Base-by-base conservation (phyloP, 805 yeast species). In the Ogataea parapolymorpha region DNA sequence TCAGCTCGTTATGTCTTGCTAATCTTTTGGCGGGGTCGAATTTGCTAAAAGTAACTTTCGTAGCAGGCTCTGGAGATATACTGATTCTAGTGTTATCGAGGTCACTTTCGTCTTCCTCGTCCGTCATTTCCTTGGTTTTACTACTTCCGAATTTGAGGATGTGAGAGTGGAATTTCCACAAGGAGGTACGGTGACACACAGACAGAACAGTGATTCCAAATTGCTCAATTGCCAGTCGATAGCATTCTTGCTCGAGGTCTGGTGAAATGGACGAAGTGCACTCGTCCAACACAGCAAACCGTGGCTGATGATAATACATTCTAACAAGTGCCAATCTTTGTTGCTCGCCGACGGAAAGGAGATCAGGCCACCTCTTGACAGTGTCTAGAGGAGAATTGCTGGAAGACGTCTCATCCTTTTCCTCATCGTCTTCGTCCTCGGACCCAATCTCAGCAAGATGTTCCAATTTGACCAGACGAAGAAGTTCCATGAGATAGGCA, bases 201-300 rank as follows among this genome's bases (percentile, higher is more conserved):
- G 96, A 87, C 27, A 90, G 67, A 14, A 90, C 74, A 0, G 96
- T 85, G 42, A 89, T 88, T 0, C 87, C 86, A 46, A 85, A 69
- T 13, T 72, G 68, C 58, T 84, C 85, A 7, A 55, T 65, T 0
- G 96, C 96, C 55, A 84, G 83, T 37, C 79, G 64, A 56, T 90
- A 90, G 86, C 91, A 89, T 53, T 82, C 79, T 47, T 84, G 87
- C 59, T 90, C 98, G 79, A 89, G 82, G 45, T 84, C 85, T 9
- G 93, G 86, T 0, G 96, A 82, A 2, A 90, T 95, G 1, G 95
- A 91, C 3, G 96, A 87, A 1, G 98, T 90, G 63, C 96, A 90
- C 67, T 90, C 98, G 65, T 90, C 98, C 49, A 90, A 69, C 18
- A 90, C 95, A 0, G 98, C 98, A 71, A 89, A 90, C 61, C 80